These are phyloP conservation scores for Leptomonas pyrrhocoris DNA, from an alignment of 208 protist genomes.

Conservation along the genomic window DNA sequence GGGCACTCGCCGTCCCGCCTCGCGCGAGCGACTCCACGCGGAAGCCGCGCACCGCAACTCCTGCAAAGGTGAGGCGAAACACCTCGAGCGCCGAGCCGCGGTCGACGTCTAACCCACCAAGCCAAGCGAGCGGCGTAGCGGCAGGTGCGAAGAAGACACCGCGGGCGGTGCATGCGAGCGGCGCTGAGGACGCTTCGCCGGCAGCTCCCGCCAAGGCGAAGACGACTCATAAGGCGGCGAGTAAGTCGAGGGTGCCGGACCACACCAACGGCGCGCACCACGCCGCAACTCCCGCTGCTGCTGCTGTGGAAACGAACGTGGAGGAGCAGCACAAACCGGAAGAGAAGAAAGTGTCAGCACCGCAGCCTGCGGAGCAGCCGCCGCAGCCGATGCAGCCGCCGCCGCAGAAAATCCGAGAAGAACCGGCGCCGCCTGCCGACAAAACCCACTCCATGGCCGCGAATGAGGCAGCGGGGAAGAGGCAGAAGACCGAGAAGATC, in stretches of 20 bases:
- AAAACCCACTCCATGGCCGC: background rate
- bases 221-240: background rate
- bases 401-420: background rate
- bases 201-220: background rate
- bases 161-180: background rate
- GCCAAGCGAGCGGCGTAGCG: background rate
- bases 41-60: background rate
- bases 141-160: background rate
- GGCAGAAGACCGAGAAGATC: no score
- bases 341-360: background rate
- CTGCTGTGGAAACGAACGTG: background rate
- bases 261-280: background rate
- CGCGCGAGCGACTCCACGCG: conserved; percentile 1
- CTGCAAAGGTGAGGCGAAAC: background rate
- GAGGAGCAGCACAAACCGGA: background rate
- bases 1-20: background rate
- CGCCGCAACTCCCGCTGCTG: no score
- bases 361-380: background rate
- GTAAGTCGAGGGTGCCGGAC: background rate
- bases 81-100: no score
- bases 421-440: background rate
- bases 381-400: background rate
- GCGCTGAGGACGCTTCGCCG: no score
- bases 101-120: no score
- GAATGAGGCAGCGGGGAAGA: background rate